phyloP scores from a whole-genome alignment of 345 rosid genomes.

The Populus ilicifolia region DNA sequence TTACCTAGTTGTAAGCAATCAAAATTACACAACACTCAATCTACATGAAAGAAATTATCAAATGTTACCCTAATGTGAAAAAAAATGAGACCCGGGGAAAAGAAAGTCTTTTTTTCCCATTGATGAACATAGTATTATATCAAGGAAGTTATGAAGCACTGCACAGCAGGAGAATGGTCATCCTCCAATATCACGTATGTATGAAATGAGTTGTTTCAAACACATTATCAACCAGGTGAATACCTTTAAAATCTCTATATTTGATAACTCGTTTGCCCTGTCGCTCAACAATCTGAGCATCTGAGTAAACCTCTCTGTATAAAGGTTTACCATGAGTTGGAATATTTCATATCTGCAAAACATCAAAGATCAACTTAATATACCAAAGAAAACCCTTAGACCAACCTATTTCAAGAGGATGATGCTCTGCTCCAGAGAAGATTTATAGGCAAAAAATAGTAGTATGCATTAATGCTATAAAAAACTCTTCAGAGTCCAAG shows the following conservation, averaged over 20 bases:
- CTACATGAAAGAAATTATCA: slow-evolving; percentile 4
- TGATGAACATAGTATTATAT: neutral
- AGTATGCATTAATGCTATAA: neutral
- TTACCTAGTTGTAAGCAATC: slow-evolving; percentile 54
- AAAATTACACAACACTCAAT: slow-evolving; percentile 22
- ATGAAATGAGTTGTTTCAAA: slow-evolving; percentile 7
- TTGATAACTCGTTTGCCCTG: slow-evolving; percentile 80
- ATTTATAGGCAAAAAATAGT: neutral
- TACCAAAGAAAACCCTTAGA: neutral
- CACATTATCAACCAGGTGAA: slow-evolving; percentile 1
- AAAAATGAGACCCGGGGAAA: slow-evolving; percentile 1
- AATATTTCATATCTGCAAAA: slow-evolving; percentile 93
- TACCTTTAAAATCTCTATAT: slow-evolving; percentile 98
- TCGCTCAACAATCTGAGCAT: slow-evolving; percentile 97
- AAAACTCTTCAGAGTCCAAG: neutral
- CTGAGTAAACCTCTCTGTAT: slow-evolving; percentile 97
- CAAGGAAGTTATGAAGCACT: neutral
- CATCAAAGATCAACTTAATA: slow-evolving; percentile 17
- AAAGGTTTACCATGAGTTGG: slow-evolving; percentile 97
- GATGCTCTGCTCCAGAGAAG: neutral
- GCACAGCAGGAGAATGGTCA: neutral
- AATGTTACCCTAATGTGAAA: neutral
- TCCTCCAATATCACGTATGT: neutral
- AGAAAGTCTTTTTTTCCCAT: neutral
- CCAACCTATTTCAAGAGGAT: neutral